Evolutionary conservation across 495 filamentous ascomycete species (phyloP).

Genomic region (Aspergillus homomorphus): DNA sequence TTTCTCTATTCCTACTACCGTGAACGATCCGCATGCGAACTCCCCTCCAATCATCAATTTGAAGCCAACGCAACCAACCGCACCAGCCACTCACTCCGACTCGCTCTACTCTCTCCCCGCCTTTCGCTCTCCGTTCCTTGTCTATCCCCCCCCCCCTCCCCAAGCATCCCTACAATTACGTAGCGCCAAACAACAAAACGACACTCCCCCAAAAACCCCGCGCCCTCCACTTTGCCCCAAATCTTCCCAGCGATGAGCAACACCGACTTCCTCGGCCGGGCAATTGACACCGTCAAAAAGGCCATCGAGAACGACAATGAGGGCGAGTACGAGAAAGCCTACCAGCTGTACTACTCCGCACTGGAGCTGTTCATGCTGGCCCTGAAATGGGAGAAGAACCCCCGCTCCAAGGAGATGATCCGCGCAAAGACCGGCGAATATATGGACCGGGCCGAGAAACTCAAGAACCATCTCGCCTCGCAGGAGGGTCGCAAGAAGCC

Average conservation of each 20-base stretch:
- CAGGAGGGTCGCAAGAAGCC: slow-evolving; percentile 73
- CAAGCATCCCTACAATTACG: neutral
- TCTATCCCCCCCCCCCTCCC: slow-evolving; percentile 1
- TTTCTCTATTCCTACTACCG: neutral
- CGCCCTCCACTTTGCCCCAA: neutral
- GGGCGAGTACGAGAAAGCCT: slow-evolving; percentile 95
- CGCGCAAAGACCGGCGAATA: slow-evolving; percentile 89
- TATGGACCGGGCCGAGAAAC: slow-evolving; percentile 96
- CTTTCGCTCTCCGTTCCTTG: slow-evolving; percentile 23
- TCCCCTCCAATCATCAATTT: no score
- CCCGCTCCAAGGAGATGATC: slow-evolving; percentile 93
- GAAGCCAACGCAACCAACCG: neutral
- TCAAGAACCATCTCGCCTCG: slow-evolving; percentile 83
- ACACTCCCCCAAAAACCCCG: neutral
- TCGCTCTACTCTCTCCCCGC: slow-evolving; percentile 24
- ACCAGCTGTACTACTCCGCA: slow-evolving; percentile 88
- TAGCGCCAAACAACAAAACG: neutral
- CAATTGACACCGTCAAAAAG: slow-evolving; percentile 92
- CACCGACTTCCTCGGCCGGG: slow-evolving; percentile 92
- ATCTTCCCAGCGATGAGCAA: slow-evolving; percentile 70
- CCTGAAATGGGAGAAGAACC: slow-evolving; percentile 98
- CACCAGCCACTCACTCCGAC: slow-evolving; percentile 12
- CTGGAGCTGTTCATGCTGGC: slow-evolving; percentile 96
- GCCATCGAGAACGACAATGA: slow-evolving; percentile 94
- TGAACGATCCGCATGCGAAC: neutral